Conservation (phyloP, 2,329 filamentous ascomycete species). For the Xylaria sp. region DNA sequence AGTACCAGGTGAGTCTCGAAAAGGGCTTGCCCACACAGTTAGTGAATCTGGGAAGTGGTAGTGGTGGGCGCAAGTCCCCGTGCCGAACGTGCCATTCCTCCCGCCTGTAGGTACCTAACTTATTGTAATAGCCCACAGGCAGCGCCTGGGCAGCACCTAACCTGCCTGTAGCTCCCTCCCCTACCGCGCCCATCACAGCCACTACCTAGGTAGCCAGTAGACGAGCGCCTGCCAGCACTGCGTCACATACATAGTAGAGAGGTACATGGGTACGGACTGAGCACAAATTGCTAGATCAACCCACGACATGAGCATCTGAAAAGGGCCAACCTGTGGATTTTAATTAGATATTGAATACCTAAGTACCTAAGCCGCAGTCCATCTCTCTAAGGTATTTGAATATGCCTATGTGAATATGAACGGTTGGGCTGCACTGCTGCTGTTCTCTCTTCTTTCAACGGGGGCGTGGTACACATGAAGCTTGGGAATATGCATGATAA, state of each 20-base stretch:
- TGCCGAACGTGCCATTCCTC: constrained; percentile 29
- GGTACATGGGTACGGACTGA: constrained; percentile 2
- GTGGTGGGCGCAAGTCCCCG: constrained; percentile 32
- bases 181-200: not conserved
- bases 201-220: constrained; percentile 7
- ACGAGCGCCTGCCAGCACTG: constrained; percentile 17
- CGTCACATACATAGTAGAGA: constrained; percentile 1
- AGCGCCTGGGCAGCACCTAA: constrained; percentile 7
- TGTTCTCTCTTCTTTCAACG: constrained; percentile 4
- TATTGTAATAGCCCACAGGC: not conserved
- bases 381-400: not conserved
- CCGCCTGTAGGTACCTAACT: constrained; percentile 20
- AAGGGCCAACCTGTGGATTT: constrained; percentile 20
- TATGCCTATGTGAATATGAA: not conserved
- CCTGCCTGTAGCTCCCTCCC: constrained; percentile 9
- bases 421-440: not conserved
- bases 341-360: not conserved
- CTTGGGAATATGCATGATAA: constrained; percentile 16
- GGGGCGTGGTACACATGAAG: constrained; percentile 7
- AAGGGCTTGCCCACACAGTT: constrained; percentile 38
- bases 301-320: constrained; percentile 13
- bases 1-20: constrained; percentile 36
- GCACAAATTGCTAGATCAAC: constrained; percentile 13
- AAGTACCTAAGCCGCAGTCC: not conserved
- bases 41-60: constrained; percentile 27